Conservation (phyloP, 192 early-diverging fungal species). For the Entophlyctis luteolus region DNA sequence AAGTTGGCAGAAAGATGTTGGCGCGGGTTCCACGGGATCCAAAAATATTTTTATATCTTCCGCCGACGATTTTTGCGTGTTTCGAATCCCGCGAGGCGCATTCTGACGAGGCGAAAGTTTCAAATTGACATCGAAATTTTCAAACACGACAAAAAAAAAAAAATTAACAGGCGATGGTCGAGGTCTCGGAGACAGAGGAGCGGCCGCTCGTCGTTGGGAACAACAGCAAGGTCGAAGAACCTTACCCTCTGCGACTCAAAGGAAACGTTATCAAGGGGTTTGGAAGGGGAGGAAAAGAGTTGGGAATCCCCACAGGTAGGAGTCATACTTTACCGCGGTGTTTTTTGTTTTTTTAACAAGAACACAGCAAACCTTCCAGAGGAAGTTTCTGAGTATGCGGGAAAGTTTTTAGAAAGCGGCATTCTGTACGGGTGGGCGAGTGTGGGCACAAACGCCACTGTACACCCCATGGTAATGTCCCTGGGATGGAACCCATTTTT, state of each 20-base stretch:
- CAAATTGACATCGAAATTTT: too few relatives aligned
- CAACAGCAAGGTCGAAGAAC: conserved; percentile 35
- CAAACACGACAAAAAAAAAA: too few relatives aligned
- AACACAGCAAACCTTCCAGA: conserved; percentile 83
- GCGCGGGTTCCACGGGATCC: too few relatives aligned
- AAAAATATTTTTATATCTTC: too few relatives aligned
- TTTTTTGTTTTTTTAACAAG: neutral
- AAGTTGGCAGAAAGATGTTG: too few relatives aligned
- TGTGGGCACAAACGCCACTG: conserved; percentile 51
- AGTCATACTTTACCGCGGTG: too few relatives aligned
- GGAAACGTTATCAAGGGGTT: conserved; percentile 87
- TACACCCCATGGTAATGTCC: conserved; percentile 98
- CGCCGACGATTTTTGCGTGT: too few relatives aligned
- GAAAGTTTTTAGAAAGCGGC: conserved; percentile 68
- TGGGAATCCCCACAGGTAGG: conserved; percentile 97
- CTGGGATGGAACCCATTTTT: conserved; percentile 99
- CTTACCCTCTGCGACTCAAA: conserved; percentile 71
- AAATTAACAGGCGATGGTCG: too few relatives aligned
- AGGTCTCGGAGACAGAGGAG: conserved; percentile 1
- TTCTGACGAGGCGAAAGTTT: too few relatives aligned
- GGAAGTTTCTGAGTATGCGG: conserved; percentile 60
- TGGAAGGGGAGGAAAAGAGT: conserved; percentile 91
- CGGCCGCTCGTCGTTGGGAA: conserved; percentile 16
- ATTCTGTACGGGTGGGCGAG: conserved; percentile 95
- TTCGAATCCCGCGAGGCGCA: too few relatives aligned